A percentile compares a stretch with the other conserved stretches of the same genome.
phyloP scores from a whole-genome alignment of 495 filamentous ascomycete species.

The Penicillium angulare region DNA sequence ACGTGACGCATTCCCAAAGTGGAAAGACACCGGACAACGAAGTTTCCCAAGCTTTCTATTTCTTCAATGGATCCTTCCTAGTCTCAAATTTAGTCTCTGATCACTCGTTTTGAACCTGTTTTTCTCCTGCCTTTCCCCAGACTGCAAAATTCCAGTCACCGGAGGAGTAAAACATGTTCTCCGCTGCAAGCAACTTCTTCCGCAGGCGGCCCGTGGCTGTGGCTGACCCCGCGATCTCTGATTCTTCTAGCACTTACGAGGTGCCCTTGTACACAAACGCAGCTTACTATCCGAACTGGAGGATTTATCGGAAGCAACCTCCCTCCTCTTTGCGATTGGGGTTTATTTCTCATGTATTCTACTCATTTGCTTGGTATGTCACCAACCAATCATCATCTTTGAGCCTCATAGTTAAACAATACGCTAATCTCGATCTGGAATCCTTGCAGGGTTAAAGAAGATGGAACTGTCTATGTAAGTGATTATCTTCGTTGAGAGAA shows the following conservation, averaged over 20 bases:
- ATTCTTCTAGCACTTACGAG: slow-evolving; percentile 30
- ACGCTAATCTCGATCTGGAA: slow-evolving; percentile 29
- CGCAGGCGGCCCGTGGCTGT: slow-evolving; percentile 13
- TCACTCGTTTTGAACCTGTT: background rate
- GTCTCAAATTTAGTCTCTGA: background rate
- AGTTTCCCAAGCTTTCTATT: background rate
- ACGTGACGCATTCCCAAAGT: slow-evolving; percentile 24
- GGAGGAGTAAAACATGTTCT: slow-evolving; percentile 15
- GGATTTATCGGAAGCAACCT: slow-evolving; percentile 72
- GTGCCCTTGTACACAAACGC: slow-evolving; percentile 60
- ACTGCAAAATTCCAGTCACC: background rate
- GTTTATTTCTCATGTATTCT: slow-evolving; percentile 76
- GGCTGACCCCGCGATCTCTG: slow-evolving; percentile 25
- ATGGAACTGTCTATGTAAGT: slow-evolving; percentile 78
- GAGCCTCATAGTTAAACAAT: slow-evolving; percentile 22
- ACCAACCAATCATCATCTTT: slow-evolving; percentile 18
- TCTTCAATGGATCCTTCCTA: background rate
- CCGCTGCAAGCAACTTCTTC: slow-evolving; percentile 18
- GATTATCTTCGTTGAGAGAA: background rate
- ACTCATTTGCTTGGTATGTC: slow-evolving; percentile 74
- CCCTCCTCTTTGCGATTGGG: slow-evolving; percentile 73
- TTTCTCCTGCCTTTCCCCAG: background rate
- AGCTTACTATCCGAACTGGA: slow-evolving; percentile 89
- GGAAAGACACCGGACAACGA: slow-evolving; percentile 9
- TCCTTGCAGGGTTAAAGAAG: slow-evolving; percentile 62